Percentiles rank a stretch among this genome's conserved stretches.
phyloP scores from a whole-genome alignment of 192 early-diverging fungal species.

The Coemansia sp. region DNA sequence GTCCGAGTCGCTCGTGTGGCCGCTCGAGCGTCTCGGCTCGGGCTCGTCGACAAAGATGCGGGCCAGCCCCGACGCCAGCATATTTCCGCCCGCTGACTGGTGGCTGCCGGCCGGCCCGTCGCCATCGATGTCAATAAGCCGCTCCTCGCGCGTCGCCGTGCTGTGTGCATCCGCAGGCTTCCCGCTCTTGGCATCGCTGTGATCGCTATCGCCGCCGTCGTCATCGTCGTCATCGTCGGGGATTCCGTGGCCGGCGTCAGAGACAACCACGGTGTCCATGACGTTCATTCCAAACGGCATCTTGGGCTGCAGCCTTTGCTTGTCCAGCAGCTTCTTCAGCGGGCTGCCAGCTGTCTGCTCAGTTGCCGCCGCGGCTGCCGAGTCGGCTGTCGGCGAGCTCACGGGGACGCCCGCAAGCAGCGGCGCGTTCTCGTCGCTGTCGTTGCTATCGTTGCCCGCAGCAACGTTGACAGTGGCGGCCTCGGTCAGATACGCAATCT shows the following conservation, averaged over 20 bases:
- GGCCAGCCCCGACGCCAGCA: slow-evolving; percentile 39
- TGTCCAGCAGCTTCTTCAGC: slow-evolving; percentile 26
- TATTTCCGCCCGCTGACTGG: background rate
- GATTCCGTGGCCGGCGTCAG: slow-evolving; percentile 15
- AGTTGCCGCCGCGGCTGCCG: too few species aligned
- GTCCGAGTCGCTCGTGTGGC: slow-evolving; percentile 10
- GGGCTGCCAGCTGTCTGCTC: slow-evolving; percentile 23
- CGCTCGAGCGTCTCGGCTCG: background rate
- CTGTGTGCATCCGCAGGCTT: background rate
- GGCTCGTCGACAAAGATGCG: slow-evolving; percentile 23
- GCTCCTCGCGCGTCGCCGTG: background rate
- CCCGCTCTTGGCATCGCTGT: too few species aligned
- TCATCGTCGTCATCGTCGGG: slow-evolving; percentile 10
- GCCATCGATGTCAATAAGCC: slow-evolving; percentile 24
- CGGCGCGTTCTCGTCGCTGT: slow-evolving; percentile 26
- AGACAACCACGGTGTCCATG: slow-evolving; percentile 49
- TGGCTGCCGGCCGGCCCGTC: slow-evolving; percentile 1
- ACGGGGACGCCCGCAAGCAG: slow-evolving; percentile 16
- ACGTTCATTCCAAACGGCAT: slow-evolving; percentile 49
- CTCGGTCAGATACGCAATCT: slow-evolving; percentile 44
- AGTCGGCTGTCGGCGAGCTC: background rate
- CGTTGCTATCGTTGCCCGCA: slow-evolving; percentile 4
- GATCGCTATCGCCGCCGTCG: background rate
- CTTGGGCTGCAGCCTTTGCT: slow-evolving; percentile 27
- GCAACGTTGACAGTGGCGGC: slow-evolving; percentile 14